phyloP scores from a whole-genome alignment of 176 grass and related monocot genomes.

The Triticum timopheevii region DNA sequence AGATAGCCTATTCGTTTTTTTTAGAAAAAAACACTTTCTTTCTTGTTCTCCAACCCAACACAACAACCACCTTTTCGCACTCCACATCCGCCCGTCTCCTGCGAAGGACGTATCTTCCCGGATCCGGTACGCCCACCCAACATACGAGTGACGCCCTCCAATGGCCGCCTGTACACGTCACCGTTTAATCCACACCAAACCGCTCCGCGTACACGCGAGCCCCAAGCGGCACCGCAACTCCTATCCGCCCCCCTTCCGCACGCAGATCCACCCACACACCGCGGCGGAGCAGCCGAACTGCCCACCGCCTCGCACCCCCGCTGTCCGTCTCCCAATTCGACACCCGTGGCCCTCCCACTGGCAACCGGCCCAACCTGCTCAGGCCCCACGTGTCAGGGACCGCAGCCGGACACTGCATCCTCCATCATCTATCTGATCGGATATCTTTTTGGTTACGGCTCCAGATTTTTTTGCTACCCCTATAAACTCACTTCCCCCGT shows the following conservation, averaged over 20 bases:
- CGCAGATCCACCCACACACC: not conserved
- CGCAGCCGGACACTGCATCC: rapidly evolving
- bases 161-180: not conserved
- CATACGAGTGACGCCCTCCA: not conserved
- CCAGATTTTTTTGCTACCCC: constrained; percentile 24
- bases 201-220: not conserved
- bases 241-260: not conserved
- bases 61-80: constrained; percentile 1
- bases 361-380: rapidly evolving
- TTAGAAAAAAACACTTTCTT: not conserved
- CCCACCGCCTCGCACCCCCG: not conserved
- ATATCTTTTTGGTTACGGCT: not conserved
- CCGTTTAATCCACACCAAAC: not conserved
- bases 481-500: constrained; percentile 22
- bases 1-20: too few species aligned
- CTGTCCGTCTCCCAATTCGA: not conserved
- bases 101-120: not conserved
- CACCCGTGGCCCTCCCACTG: not conserved
- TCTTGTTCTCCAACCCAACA: constrained; percentile 26
- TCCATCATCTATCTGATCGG: not conserved
- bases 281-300: not conserved
- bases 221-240: not conserved
- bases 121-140: constrained; percentile 19
- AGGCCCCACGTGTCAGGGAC: not conserved
- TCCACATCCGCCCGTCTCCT: not conserved